phyloP scores from a whole-genome alignment of 2,329 filamentous ascomycete genomes.

The Endoconidiophora polonica region DNA sequence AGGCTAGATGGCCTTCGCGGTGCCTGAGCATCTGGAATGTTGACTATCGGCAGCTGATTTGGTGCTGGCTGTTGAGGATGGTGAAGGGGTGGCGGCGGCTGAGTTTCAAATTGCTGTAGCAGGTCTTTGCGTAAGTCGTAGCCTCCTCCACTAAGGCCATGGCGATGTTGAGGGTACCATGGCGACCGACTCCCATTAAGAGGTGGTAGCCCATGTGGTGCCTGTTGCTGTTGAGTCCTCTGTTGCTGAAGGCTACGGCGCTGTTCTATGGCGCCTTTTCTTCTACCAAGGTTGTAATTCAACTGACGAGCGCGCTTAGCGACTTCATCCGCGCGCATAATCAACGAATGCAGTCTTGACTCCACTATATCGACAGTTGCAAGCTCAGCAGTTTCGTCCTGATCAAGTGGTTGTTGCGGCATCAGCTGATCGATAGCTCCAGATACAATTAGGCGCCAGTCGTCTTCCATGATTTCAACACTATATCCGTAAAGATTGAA shows the following conservation, averaged over 20 bases:
- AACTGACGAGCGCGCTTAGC: constrained; percentile 49
- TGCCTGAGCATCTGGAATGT: constrained; percentile 5
- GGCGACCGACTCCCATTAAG: constrained; percentile 4
- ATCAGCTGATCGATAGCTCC: constrained; percentile 67
- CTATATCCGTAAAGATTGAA: constrained; percentile 68
- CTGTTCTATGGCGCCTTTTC: constrained; percentile 54
- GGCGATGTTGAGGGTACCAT: constrained; percentile 11
- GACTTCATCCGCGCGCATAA: constrained; percentile 64
- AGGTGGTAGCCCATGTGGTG: constrained; percentile 1
- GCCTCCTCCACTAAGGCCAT: constrained; percentile 6
- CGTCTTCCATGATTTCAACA: constrained; percentile 75
- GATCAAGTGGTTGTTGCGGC: constrained; percentile 62
- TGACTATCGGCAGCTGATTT: constrained; percentile 4
- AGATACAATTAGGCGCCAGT: constrained; percentile 69
- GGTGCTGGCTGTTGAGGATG: constrained; percentile 1
- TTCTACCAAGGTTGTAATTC: constrained; percentile 62
- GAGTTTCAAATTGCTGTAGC: constrained; percentile 32
- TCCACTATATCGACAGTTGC: constrained; percentile 73
- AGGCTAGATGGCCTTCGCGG: constrained; percentile 11
- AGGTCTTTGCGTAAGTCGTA: constrained; percentile 38
- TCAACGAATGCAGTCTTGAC: constrained; percentile 57
- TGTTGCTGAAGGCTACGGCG: constrained; percentile 31
- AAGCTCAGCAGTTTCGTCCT: constrained; percentile 74
- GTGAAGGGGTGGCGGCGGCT: neutral
- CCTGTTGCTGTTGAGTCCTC: constrained; percentile 3